Base-by-base conservation (phyloP, 2,329 filamentous ascomycete species). In the Coniochaeta prunicola region DNA sequence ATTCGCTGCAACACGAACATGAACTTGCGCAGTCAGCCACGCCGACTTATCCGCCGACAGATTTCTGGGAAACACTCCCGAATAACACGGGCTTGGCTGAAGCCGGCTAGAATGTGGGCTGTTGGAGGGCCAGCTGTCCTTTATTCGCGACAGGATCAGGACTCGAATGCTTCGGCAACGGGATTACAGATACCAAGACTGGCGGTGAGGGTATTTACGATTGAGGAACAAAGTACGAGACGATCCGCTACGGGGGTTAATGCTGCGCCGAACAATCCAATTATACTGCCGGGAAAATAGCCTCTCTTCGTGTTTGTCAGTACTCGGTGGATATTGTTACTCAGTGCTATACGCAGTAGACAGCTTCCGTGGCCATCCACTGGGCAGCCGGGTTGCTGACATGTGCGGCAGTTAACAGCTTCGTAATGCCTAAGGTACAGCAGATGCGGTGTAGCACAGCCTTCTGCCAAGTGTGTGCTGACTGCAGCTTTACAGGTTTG, bases 381-480 rank as follows among this genome's bases (percentile, higher is more conserved):
- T 45, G 40, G 40, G 19, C 12, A 45, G 26, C 40, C 4, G 19
- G 40, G 8, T 24, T 26, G 19, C 40, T 45, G 40, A 50, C 21
- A n/a, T 50, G 45, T 30, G 45, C 45, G 17, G 45, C 45, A 28
- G 45, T 50, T 50, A 50, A 50, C 45, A 50, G 24, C 45, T 50
- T 50, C 45, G 45, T 50, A 50, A 50, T 30, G 45, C 9, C 45
- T 28, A 40, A 34, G 7, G 31, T 34, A 45, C 45, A 30, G 45
- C 24, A 50, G 45, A 50, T 50, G 45, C 45, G 45, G 45, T 50
- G 45, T 28, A 50, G 45, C 45, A 50, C 45, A 50, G 45, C 45
- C 45, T 50, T 50, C 45, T 50, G 24, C 8, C 45, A 28, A 50
- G 26, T 50, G 45, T 13, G 13, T 50, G 45, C 26, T 30, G 45